Conservation (phyloP, 2,329 filamentous ascomycete species). For the Apiospora rasikravindrae region DNA sequence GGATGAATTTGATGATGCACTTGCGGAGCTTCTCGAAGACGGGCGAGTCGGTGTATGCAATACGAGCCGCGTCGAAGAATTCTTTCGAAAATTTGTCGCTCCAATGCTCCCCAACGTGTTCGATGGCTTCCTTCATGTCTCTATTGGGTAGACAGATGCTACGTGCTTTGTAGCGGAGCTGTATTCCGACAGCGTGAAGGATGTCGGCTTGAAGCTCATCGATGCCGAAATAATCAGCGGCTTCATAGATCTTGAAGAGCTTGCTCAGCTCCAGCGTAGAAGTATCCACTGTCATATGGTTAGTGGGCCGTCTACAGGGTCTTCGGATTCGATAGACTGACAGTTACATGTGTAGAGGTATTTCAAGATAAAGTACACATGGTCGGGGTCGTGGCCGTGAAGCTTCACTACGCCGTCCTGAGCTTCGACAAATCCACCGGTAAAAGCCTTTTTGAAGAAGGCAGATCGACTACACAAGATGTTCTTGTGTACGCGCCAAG, state of each 20-base stretch:
- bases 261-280: neutral
- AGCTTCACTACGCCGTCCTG: neutral
- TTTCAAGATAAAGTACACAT: neutral
- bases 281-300: neutral
- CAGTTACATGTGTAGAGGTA: neutral
- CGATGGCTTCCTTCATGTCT: too few species aligned
- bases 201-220: neutral
- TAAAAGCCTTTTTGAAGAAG: slow-evolving; percentile 24
- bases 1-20: neutral
- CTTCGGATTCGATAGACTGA: neutral
- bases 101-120: neutral
- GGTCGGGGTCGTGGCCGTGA: neutral
- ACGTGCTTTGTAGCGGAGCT: neutral
- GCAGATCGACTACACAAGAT: slow-evolving; percentile 22
- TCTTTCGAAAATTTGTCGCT: neutral
- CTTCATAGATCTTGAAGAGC: neutral
- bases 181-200: rapidly evolving
- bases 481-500: slow-evolving; percentile 24
- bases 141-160: neutral
- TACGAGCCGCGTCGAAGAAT: neutral
- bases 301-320: neutral
- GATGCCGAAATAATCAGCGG: neutral
- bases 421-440: neutral
- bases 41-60: neutral
- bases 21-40: neutral